Conservation (phyloP, 2,329 filamentous ascomycete genomes). For the Pseudogymnoascus sp. region DNA sequence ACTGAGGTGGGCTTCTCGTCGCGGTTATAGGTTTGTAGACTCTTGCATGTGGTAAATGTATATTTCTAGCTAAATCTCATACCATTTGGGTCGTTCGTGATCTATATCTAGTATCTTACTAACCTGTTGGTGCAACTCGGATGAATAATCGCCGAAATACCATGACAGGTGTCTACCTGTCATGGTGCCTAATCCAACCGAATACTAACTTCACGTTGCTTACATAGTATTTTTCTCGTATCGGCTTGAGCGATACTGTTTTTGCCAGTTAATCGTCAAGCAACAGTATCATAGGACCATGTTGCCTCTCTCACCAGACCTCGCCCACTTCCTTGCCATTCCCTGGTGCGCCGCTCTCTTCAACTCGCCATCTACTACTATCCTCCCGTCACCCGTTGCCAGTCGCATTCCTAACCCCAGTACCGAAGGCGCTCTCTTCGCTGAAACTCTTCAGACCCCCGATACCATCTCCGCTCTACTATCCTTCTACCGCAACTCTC, state of each 20-base stretch:
- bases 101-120: neutral
- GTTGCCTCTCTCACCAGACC: neutral
- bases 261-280: neutral
- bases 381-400: constrained; percentile 18
- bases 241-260: no score
- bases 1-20: neutral
- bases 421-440: constrained; percentile 23
- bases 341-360: constrained; percentile 25
- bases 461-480: constrained; percentile 22
- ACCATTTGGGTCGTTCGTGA: neutral
- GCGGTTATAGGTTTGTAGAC: neutral
- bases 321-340: constrained; percentile 24
- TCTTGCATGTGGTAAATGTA: neutral
- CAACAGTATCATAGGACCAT: neutral
- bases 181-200: neutral
- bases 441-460: constrained; percentile 22
- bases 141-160: neutral
- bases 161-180: no score
- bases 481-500: constrained; percentile 16
- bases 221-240: neutral
- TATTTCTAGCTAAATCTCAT: neutral
- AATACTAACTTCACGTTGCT: neutral
- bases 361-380: constrained; percentile 13
- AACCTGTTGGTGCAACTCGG: no score
- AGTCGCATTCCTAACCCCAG: constrained; percentile 22